Evolutionary conservation across 345 rosid species (phyloP), one percentile per base, ranked within the genome.

Genomic region (Boechera divaricarpa): DNA sequence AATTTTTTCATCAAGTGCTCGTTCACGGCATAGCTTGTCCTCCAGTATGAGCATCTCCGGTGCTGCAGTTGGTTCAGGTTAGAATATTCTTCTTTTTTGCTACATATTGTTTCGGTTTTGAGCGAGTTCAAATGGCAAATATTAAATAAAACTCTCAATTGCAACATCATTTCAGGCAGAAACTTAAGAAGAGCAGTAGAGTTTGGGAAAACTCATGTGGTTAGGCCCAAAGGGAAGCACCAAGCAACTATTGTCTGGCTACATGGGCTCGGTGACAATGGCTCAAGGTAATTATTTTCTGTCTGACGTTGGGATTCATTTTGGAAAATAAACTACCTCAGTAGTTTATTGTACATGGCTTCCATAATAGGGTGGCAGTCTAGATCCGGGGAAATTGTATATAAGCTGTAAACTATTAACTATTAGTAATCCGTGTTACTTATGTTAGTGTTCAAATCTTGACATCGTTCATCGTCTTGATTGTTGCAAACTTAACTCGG

Each of bases 231-330:
- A 84, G 98, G 99, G 70, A 95, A 90, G 81, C 99, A 95, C 77
- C 96, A 89, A 79, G 99, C 97, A 15, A 95, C 98, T 26, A 87
- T 94, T 55, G 97, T 94, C 55, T 94, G 98, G 98, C 88, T 92
- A 36, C 98, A 94, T 82, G 98, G 98, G 21, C 96, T 92, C 81
- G 98, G 98, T 12, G 98, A 92, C 83, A 89, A 89, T 75, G 98
- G 98, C 69, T 88, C 92, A 0, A 90, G 98, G 98, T 94, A 84
- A 79, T 11, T 6, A 6, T 53, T 55, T 57, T 16, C 29, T 47
- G 24, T 52, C 57, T 24, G 8, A 67, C 2, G 10, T 66, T 65
- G 47, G 33, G 51, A 62, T 62, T 9, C 10, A 8, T 15, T 58
- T 57, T 56, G 31, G 7, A 12, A 28, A 7, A 47, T 55, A 42